Conservation (phyloP, 2,329 filamentous ascomycete genomes). For the Sordariomycetes sp. region DNA sequence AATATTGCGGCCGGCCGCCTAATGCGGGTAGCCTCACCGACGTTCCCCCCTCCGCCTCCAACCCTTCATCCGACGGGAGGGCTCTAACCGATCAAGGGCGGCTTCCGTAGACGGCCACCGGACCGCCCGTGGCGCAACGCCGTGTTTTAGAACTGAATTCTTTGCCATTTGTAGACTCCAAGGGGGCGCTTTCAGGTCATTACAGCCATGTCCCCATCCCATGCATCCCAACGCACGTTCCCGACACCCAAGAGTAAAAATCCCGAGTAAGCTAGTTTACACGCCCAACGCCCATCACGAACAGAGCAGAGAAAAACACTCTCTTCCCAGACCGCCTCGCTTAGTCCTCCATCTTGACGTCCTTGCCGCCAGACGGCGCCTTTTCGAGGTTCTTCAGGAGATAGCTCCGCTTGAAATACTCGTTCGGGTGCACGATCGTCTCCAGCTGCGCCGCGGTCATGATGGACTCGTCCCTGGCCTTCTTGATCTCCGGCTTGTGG, state of each 20-base stretch:
- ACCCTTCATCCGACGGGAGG: background rate
- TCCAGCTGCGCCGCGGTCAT: slow-evolving; percentile 71
- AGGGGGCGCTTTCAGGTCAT: background rate
- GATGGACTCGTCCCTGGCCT: slow-evolving; percentile 62
- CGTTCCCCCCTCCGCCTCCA: too few species aligned
- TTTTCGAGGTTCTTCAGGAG: slow-evolving; percentile 69
- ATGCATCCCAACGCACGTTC: background rate
- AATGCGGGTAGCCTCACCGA: background rate
- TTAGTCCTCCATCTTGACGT: slow-evolving; percentile 39
- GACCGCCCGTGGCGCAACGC: background rate
- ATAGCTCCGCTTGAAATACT: slow-evolving; percentile 94
- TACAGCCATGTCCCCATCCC: background rate
- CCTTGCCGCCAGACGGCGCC: slow-evolving; percentile 23
- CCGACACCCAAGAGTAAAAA: background rate
- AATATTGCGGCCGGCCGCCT: too few species aligned
- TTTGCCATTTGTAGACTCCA: background rate
- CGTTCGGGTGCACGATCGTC: slow-evolving; percentile 94
- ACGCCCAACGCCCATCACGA: background rate
- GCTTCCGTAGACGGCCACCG: too few species aligned
- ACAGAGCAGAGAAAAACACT: background rate
- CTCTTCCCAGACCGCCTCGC: background rate
- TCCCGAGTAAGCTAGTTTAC: background rate
- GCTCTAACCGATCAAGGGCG: too few species aligned
- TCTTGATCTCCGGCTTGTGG: slow-evolving; percentile 69
- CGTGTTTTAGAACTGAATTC: background rate